These are phyloP conservation scores for Fonsecaea nubica DNA, from an alignment of 2,329 filamentous ascomycete genomes.

Conservation along the genomic window DNA sequence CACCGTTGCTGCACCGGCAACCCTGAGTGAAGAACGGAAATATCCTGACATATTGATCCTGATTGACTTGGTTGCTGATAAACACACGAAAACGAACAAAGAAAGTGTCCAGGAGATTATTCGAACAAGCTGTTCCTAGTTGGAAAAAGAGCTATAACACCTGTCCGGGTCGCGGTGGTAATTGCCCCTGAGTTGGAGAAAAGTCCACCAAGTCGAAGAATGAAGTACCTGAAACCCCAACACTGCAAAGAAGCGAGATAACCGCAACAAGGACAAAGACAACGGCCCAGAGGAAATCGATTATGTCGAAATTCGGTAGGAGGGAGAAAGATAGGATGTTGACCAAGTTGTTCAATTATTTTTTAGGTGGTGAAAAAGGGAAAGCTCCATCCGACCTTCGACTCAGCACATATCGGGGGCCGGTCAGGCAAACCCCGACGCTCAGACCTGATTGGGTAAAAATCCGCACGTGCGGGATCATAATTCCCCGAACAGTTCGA, in stretches of 20 bases:
- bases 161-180: neutral
- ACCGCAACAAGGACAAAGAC: neutral
- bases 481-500: slow-evolving; percentile 1
- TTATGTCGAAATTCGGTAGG: neutral
- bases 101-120: neutral
- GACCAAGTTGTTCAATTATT: slow-evolving; percentile 2
- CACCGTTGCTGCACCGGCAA: slow-evolving; percentile 28
- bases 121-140: neutral
- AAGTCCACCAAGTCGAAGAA: neutral
- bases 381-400: neutral
- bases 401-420: slow-evolving; percentile 10
- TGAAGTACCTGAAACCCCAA: neutral
- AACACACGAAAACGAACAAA: neutral
- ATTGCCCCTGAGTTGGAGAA: slow-evolving; percentile 1
- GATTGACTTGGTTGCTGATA: neutral
- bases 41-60: slow-evolving; percentile 29
- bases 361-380: neutral
- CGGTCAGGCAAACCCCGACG: slow-evolving; percentile 4
- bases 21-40: slow-evolving; percentile 27
- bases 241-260: neutral
- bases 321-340: neutral
- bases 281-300: slow-evolving; percentile 3
- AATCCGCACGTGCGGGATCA: slow-evolving; percentile 8
- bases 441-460: neutral
- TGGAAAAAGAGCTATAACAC: neutral